phyloP scores from a whole-genome alignment of 305 asterid species.

The Solanum hybrid region DNA sequence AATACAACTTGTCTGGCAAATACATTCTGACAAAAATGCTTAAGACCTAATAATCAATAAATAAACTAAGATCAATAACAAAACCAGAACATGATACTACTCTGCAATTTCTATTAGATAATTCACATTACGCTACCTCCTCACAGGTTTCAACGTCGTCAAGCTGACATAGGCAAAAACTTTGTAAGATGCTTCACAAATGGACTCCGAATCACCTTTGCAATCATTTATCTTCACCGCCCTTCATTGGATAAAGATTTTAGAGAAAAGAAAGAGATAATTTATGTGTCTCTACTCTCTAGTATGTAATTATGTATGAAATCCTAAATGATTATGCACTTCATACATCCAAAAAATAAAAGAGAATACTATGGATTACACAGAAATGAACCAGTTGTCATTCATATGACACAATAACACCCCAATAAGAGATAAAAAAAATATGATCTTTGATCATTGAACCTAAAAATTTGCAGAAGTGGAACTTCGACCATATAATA shows the following conservation, averaged over 20 bases:
- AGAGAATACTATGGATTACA: neutral
- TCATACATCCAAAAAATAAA: neutral
- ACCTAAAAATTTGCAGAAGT: neutral
- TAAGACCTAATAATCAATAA: neutral
- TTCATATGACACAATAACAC: neutral
- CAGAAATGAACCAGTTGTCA: neutral
- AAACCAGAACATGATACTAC: neutral
- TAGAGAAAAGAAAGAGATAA: neutral
- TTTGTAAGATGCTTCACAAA: neutral
- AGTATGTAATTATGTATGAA: neutral
- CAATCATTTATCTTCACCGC: neutral
- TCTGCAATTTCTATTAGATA: neutral
- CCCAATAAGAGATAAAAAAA: neutral
- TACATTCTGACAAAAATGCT: neutral
- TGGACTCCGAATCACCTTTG: neutral
- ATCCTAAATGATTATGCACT: neutral
- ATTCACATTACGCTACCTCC: neutral
- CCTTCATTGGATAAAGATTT: neutral
- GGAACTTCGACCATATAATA: neutral
- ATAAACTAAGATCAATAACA: neutral
- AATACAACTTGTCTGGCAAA: neutral
- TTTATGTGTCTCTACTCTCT: neutral
- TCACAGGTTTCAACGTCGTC: neutral
- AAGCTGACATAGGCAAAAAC: neutral
- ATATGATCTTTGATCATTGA: neutral